These are phyloP conservation scores for Wickerhamiella shivajii DNA, from an alignment of 805 yeast genomes.

Conservation along the genomic window DNA sequence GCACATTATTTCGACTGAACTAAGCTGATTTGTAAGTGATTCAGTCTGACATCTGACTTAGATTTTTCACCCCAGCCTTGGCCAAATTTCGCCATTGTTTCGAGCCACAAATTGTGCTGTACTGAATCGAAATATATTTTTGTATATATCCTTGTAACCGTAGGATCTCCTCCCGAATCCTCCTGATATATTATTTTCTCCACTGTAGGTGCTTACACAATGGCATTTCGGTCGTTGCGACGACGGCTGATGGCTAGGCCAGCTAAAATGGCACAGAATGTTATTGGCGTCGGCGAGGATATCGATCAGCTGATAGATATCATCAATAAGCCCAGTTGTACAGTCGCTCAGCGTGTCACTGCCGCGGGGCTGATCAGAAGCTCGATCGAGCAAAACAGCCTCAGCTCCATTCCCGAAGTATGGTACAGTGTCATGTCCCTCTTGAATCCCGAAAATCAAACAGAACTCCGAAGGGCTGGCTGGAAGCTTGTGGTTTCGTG, in stretches of 20 bases:
- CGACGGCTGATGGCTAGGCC: constrained; percentile 7
- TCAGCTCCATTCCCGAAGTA: constrained; percentile 51
- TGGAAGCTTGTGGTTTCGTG: constrained; percentile 42
- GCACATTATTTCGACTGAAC: too few species aligned
- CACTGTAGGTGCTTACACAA: too few species aligned
- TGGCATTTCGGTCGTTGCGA: constrained; percentile 7
- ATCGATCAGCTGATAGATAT: constrained; percentile 22
- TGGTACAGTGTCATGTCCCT: constrained; percentile 57
- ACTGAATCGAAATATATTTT: too few species aligned
- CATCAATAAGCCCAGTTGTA: constrained; percentile 13
- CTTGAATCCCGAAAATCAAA: constrained; percentile 28
- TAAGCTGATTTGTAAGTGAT: too few species aligned
- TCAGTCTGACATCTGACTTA: too few species aligned
- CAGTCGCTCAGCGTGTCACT: constrained; percentile 25
- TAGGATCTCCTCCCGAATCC: too few species aligned
- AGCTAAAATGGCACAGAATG: constrained; percentile 9
- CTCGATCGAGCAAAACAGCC: constrained; percentile 36
- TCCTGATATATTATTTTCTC: too few species aligned
- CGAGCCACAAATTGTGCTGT: too few species aligned
- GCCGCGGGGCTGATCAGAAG: constrained; percentile 39
- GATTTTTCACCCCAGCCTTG: too few species aligned
- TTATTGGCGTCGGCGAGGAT: constrained; percentile 23
- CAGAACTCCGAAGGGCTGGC: constrained; percentile 33
- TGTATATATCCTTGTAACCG: too few species aligned
- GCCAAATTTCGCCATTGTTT: too few species aligned